These are phyloP conservation scores for Plasmodium berghei DNA, from an alignment of 169 alveolate species.

Conservation along the genomic window DNA sequence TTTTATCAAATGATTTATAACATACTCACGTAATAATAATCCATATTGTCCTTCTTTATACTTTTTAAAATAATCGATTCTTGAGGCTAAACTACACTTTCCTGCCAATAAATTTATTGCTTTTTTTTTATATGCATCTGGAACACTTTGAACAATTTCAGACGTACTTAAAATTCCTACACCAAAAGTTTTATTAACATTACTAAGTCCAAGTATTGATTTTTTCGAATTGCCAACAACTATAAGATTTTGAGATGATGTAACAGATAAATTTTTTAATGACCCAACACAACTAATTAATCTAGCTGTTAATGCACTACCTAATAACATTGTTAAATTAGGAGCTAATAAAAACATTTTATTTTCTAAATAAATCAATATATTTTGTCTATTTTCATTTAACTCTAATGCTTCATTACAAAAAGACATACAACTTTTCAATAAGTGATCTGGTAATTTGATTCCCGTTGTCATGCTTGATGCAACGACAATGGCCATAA, in stretches of 20 bases:
- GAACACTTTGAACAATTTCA: conserved; percentile 86
- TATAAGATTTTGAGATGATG: conserved; percentile 93
- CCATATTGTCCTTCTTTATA: conserved; percentile 82
- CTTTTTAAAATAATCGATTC: conserved; percentile 86
- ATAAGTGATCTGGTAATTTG: conserved; percentile 62
- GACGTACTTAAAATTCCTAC: conserved; percentile 84
- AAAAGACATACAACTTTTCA: conserved; percentile 54
- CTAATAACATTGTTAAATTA: conserved; percentile 95
- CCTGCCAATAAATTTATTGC: conserved; percentile 89
- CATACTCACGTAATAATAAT: conserved; percentile 78
- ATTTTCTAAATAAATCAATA: conserved; percentile 88
- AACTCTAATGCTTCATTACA: conserved; percentile 85
- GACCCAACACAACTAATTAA: conserved; percentile 97
- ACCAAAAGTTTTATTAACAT: conserved; percentile 37
- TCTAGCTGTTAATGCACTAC: conserved; percentile 97
- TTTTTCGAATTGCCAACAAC: conserved; percentile 86
- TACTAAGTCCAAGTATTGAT: conserved; percentile 76
- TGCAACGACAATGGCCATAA: conserved; percentile 93
- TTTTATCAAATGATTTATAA: conserved; percentile 57
- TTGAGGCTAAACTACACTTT: conserved; percentile 89
- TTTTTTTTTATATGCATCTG: conserved; percentile 81
- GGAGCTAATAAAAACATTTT: conserved; percentile 97
- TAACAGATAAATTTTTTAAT: conserved; percentile 93
- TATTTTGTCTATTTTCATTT: conserved; percentile 73
- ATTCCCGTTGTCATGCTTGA: conserved; percentile 88